Evolutionary conservation across 306 rosid genomes (phyloP).

Genomic region (Medicago truncatula): MtrunA17r5.0-ANR NC_053048.1:49834001-49834500

Average conservation of each 20-base stretch:
- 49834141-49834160: conserved; percentile 59
- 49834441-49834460: conserved; percentile 76
- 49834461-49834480: conserved; percentile 79
- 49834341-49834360: conserved; percentile 58
- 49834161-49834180: conserved; percentile 43
- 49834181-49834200: conserved; percentile 78
- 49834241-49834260: conserved; percentile 63
- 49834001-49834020: conserved; percentile 70
- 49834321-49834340: conserved; percentile 66
- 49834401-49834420: conserved; percentile 72
- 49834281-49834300: conserved; percentile 67
- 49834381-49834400: conserved; percentile 64
- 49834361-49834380: conserved; percentile 69
- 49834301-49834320: conserved; percentile 84
- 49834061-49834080: conserved; percentile 71
- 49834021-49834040: conserved; percentile 69
- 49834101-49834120: conserved; percentile 46
- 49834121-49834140: conserved; percentile 82
- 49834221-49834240: conserved; percentile 49
- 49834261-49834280: conserved; percentile 74
- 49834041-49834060: conserved; percentile 69
- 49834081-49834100: conserved; percentile 49
- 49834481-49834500: conserved; percentile 88
- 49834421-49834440: conserved; percentile 79
- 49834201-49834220: conserved; percentile 85